Base-by-base conservation (phyloP, 805 yeast species). In the Blastobotrys peoriensis region DNA sequence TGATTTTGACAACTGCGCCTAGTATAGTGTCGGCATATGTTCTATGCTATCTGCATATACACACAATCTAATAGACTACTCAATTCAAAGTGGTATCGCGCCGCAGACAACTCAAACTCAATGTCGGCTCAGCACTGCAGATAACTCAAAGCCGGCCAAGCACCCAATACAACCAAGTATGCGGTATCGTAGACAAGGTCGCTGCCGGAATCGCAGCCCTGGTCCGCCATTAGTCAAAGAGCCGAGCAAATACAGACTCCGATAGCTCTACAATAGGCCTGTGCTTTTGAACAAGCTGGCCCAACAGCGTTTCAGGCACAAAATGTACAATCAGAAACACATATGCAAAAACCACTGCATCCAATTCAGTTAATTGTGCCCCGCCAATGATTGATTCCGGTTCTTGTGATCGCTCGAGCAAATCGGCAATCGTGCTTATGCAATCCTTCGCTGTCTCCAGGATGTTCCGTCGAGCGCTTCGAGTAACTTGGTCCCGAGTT, bases 301-400 rank as follows among this genome's bases (percentile, higher is more conserved):
- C 57, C 35, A 54, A 38, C 33, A 47, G 45, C n/a, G 50, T 39
- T 16, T 48, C 52, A 6, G 54, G 53, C 3, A 50, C 9, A n/a
- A 37, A 36, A 13, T 20, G 27, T n/a, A 45, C 25, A 10, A 55
- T 46, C 4, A 53, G 52, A 46, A 47, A 10, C 25, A 38, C 38
- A 38, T 43, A 37, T 6, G 38, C 38, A 33, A 43, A 42, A 16
- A 38, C 6, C 3, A 22, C 13, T 17, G 22, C 21, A 25, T 41
- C 44, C 8, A 34, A n/a, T 13, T 25, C 30, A 8, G 30, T 25
- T 25, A 25, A 13, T 8, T 25, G 10, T 8, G 20, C 13, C n/a
- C 13, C 38, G 17, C 39, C 25, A 15, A 21, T n/a, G 15, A 22
- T 15, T 36, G 22, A 8, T 15, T n/a, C 18, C 33, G 22, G 16